phyloP scores from a whole-genome alignment of 2,329 filamentous ascomycete species.

The Alternaria sp. region DNA sequence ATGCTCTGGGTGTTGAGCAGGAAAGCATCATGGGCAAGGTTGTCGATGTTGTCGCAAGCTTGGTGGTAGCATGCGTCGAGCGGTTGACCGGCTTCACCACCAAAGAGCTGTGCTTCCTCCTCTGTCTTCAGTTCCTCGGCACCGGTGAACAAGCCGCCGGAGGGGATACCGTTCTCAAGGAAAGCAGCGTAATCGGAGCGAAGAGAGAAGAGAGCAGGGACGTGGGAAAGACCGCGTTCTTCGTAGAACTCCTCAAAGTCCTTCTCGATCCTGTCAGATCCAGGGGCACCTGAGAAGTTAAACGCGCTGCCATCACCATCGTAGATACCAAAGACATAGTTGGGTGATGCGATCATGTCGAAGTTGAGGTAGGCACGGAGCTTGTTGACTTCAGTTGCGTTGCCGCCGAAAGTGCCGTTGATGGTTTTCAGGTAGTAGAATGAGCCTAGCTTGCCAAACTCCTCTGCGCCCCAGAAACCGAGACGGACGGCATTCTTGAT shows the following conservation, averaged over 20 bases:
- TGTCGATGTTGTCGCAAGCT: conserved; percentile 49
- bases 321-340: conserved; percentile 53
- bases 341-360: conserved; percentile 55
- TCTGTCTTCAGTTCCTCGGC: conserved; percentile 53
- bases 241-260: conserved; percentile 51
- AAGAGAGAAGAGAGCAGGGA: conserved; percentile 50
- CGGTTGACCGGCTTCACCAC: conserved; percentile 49
- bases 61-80: conserved; percentile 53
- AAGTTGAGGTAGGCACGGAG: conserved; percentile 56
- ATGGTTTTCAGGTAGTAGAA: conserved; percentile 52
- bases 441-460: conserved; percentile 53
- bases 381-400: conserved; percentile 46
- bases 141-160: conserved; percentile 54
- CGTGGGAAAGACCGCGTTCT: conserved; percentile 41
- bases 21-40: conserved; percentile 50
- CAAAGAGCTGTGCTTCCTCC: conserved; percentile 49
- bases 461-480: conserved; percentile 54
- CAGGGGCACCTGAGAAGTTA: conserved; percentile 50
- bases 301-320: conserved; percentile 52
- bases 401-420: conserved; percentile 44
- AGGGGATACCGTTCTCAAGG: conserved; percentile 52
- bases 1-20: conserved; percentile 52
- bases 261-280: conserved; percentile 48
- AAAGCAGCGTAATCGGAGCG: conserved; percentile 55
- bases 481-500: conserved; percentile 54